Base-by-base conservation (phyloP, 2,329 filamentous ascomycete species). In the Cytospora paraplurivora region DNA sequence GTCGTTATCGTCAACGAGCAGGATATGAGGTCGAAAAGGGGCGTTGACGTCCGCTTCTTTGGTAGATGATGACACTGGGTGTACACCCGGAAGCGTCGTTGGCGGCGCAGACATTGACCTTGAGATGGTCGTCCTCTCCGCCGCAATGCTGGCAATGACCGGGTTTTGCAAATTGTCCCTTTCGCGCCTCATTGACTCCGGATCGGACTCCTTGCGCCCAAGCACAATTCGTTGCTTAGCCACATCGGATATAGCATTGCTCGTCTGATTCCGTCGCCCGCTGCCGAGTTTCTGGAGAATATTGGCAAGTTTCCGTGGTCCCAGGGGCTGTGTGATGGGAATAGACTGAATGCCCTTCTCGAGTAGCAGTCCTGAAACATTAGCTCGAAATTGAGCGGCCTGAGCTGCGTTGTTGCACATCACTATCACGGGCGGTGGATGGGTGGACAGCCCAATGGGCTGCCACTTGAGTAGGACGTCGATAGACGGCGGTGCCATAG, bases 1-100 rank as follows among this genome's bases (percentile, higher is more conserved):
- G 2, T 72, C 71, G 66, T 79, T 79, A 65, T 79, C 78, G 55
- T 81, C 78, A 3, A 79, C 77, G 2, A 77, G 70, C 2, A 79
- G 68, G 2, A 79, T 69, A 21, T 73, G 70, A 0, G 66, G 69
- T 58, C 53, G 34, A 47, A 38, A 33, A 11, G 44, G 7, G 5
- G 4, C 27, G 7, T 52, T 6, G 53, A 56, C 17, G 34, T 59
- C 56, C 8, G 49, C 54, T 17, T 27, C 34, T 1, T 27, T 21
- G n/a, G 19, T 52, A 7, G 33, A n/a, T 10, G 10, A 11, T 13
- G 17, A 17, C 32, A 15, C 7, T 19, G 17, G 50, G 21, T 49
- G 15, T 19, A 33, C 35, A 34, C 27, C 21, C 13, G 3, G 15
- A 37, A 15, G 4, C 2, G 33, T 51, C 38, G 12, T 15, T 50